phyloP scores from a whole-genome alignment of 73 alveolate genomes.

The Paramecium primaurelia region DNA sequence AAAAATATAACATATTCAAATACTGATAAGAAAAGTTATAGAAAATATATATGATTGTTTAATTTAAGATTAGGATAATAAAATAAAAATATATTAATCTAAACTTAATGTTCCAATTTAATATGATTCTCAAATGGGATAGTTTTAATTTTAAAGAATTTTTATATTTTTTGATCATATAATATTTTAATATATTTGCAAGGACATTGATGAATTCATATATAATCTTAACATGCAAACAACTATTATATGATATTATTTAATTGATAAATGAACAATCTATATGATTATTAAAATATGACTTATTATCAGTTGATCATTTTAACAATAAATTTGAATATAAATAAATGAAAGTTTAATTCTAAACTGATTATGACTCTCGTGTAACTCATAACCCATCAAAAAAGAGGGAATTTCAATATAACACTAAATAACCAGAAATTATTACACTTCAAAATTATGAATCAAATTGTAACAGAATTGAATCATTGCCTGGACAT shows the following conservation, averaged over 20 bases:
- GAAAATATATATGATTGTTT: not conserved
- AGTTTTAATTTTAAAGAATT: no score
- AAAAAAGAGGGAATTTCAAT: not conserved
- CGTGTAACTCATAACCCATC: not conserved
- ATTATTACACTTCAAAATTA: not conserved
- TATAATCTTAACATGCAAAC: not conserved
- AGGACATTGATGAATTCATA: not conserved
- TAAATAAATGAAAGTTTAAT: not conserved
- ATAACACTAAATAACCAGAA: not conserved
- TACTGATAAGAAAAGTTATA: no score
- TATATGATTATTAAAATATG: not conserved
- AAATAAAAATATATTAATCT: no score
- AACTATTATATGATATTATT: slow-evolving; percentile 73
- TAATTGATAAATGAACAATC: slow-evolving; percentile 60
- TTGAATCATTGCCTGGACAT: not conserved
- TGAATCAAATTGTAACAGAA: not conserved
- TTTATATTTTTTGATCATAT: no score
- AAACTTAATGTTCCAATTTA: no score
- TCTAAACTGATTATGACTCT: slow-evolving; percentile 22
- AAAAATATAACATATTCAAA: no score
- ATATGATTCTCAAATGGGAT: not conserved
- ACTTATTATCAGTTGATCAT: not conserved
- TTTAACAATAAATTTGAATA: not conserved
- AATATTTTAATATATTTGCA: no score
- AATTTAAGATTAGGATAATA: not conserved